phyloP scores from a whole-genome alignment of 176 grass and related monocot genomes.

The Canna indica region DNA sequence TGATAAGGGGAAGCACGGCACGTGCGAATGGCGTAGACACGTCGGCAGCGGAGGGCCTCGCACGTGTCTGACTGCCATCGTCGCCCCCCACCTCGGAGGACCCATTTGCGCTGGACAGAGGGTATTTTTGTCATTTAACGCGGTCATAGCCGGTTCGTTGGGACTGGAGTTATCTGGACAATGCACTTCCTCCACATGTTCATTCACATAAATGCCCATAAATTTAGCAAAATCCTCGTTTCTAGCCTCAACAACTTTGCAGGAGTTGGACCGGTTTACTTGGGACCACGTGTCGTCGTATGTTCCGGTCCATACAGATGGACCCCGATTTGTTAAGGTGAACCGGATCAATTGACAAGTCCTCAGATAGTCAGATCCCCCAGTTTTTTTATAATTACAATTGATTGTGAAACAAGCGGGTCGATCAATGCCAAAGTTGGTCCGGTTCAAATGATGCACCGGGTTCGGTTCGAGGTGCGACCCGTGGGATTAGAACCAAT shows the following conservation, averaged over 20 bases:
- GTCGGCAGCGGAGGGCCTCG: not conserved
- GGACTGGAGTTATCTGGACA: not conserved
- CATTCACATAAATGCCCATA: not conserved
- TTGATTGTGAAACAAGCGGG: too few species aligned
- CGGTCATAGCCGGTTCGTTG: not conserved
- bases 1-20: constrained; percentile 8
- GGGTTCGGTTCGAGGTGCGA: not conserved
- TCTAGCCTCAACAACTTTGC: not conserved
- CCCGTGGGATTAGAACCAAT: too few species aligned
- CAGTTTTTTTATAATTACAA: too few species aligned
- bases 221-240: not conserved
- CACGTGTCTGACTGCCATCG: not conserved
- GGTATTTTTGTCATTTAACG: not conserved
- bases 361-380: too few species aligned
- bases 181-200: too few species aligned
- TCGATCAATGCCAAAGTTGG: too few species aligned
- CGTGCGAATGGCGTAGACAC: not conserved
- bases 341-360: too few species aligned
- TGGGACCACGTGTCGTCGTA: too few species aligned
- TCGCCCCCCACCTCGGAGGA: not conserved
- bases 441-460: not conserved
- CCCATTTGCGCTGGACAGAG: not conserved
- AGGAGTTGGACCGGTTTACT: not conserved
- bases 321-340: too few species aligned
- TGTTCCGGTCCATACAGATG: not conserved